Base-by-base conservation (phyloP, 805 yeast species). In the Nakazawaea ernobii region DNA sequence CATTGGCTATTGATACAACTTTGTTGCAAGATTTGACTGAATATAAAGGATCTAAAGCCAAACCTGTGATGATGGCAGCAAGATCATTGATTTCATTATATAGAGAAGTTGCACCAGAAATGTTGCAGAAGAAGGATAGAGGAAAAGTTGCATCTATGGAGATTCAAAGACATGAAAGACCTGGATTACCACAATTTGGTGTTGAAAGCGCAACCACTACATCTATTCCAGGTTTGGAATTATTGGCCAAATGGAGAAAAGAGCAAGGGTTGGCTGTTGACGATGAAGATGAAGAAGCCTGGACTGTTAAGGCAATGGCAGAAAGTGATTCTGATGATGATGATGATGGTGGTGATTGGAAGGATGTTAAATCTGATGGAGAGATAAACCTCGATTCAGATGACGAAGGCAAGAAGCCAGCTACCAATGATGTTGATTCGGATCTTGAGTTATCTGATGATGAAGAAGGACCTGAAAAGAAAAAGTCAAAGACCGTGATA, bases 71-170 rank as follows among this genome's bases (percentile, higher is more conserved):
- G 71, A 86, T 84, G 81, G 99, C 98, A 42, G 97, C 99, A 1
- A 80, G 95, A 57, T 79, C 94, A 5, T 75, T 94, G 66, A 80
- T 94, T 49, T 70, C 94, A 0, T 71, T 94, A 46, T 94, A 87
- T 67, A 79, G 99, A 66, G 97, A 91, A 52, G 84, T 91, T 48
- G 97, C 97, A 2, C 99, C 99, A 6, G 96, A 92, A 53, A 87
- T 94, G 97, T 76, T 94, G 57, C 75, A 78, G 46, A 76, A 82
- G 56, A 90, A 89, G 61, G 98, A 94, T 62, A 79, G 99, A 63
- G 99, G 99, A 62, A 92, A 94, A 68, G 70, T 74, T 24, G 98
- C 97, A 8, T 74, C 95, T 14, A 84, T 91, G 80, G 94, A 80
- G 49, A 53, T 92, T 50, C 86, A 84, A 55, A 73, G 75, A 27